A percentile compares a stretch with the other conserved stretches of the same genome.
Evolutionary conservation across 176 grass and related monocot species (phyloP).

Genomic region (Juncus effusus): DNA sequence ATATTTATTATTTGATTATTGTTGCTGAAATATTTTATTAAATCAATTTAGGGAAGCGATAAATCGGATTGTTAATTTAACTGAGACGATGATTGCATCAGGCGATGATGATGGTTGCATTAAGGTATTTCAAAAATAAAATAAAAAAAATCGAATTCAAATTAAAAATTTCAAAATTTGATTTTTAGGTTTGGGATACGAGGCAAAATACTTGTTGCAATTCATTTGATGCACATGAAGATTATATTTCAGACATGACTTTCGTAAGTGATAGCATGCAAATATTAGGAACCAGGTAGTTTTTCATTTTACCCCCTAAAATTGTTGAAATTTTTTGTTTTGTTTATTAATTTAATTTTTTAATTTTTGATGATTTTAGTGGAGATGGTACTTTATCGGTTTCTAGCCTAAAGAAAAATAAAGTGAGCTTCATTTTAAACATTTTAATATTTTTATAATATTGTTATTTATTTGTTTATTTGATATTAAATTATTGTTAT

Average conservation of each 20-base stretch:
- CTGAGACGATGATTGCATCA: conserved; percentile 72
- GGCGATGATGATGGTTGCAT: conserved; percentile 92
- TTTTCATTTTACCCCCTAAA: neutral
- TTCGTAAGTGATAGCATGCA: conserved; percentile 66
- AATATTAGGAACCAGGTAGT: conserved; percentile 81
- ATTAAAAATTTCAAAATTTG: conserved; percentile 9
- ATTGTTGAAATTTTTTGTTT: neutral
- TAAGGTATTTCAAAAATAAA: conserved; percentile 53
- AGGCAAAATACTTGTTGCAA: conserved; percentile 70
- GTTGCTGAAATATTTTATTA: too few relatives aligned
- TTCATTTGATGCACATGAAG: conserved; percentile 81
- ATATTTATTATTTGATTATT: neutral
- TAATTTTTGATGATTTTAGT: conserved; percentile 43
- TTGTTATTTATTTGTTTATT: neutral
- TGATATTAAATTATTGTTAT: conserved; percentile 28
- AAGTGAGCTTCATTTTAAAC: conserved; percentile 45
- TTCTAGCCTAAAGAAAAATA: conserved; percentile 66
- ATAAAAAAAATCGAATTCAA: neutral
- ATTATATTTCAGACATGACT: conserved; percentile 87
- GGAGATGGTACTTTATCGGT: conserved; percentile 89
- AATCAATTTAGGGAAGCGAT: conserved; percentile 47
- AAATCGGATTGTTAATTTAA: conserved; percentile 80
- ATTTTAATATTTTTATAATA: neutral
- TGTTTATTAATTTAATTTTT: neutral
- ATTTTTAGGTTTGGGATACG: conserved; percentile 86